Evolutionary conservation across 2,329 filamentous ascomycete genomes (phyloP), one percentile per base, ranked within the genome.

Genomic region (Penicillium capsulatum): DNA sequence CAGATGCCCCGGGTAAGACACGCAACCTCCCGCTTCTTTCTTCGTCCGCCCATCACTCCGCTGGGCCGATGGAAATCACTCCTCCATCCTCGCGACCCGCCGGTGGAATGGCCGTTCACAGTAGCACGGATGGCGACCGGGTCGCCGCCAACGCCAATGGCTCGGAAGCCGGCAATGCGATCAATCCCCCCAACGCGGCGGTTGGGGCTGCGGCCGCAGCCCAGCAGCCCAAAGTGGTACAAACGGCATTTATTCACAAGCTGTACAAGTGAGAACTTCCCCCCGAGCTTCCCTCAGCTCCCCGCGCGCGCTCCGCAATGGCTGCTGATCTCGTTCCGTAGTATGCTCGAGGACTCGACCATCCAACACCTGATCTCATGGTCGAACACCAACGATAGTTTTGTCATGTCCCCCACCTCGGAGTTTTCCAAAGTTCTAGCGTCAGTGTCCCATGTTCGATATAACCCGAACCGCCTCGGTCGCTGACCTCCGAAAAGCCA

Each of bases 211-310:
- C 69, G 58, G 64, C 66, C 38, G 68, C 71, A 33, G 83, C 90
- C 36, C 88, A 94, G 61, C 90, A 95, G 62, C 90, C 92, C 44
- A 98, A 98, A 69, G 91, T 96, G 31, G 89, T 97, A 11, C 92
- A 98, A 70, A 97, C 92, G 8, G 92, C 92, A 15, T 98, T 98
- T 60, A 97, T 98, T 51, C 92, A 98, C 67, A 98, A 98, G 68
- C 79, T 98, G 24, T 98, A 97, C 75, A 96, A 94, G 90, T 96
- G 75, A 60, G 83, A 50, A 27, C 6, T 22, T 19, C 5, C 31
- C 8, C 14, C n/a, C 14, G 8, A 14, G 8, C n/a, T n/a, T 30
- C 13, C 17, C 3, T n/a, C n/a, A 7, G 9, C 2, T 32, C 11
- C 26, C 11, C 4, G 4, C 6, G 9, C 26, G 6, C 11, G 6